Base-by-base conservation (phyloP, 768 basidiomycete species). In the Leccinum pellstonianum region DNA sequence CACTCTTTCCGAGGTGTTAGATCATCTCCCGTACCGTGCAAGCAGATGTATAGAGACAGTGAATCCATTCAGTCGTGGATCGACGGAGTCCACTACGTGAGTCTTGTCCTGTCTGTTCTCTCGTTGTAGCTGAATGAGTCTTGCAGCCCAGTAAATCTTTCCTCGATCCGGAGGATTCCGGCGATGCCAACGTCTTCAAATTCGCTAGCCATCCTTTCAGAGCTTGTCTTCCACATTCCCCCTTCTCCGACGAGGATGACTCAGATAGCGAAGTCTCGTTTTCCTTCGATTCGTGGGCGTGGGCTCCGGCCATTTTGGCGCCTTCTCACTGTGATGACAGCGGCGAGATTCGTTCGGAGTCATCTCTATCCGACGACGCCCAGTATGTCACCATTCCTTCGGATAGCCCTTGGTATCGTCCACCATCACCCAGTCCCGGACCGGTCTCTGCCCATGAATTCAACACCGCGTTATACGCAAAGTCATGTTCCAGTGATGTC, bases 371-470 rank as follows among this genome's bases (percentile, higher is more conserved):
- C 38, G 67, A 67, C 25, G 70, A 72, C 49, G 73, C 69, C 3
- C 80, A 81, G 62, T 76, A 77, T 49, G 66, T 80, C 52, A 71
- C 67, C 54, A 78, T 81, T 51, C 71, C 75, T 11, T 68, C 63
- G 35, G 74, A 74, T 54, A 80, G 74, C 46, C 75, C 75, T 4
- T 80, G 79, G 71, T 77, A 76, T 61, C 70, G 65, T 23, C 65
- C 58, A 33, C 71, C 74, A 33, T 67, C 73, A 27, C 63, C 68
- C 21, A 70, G 68, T 55, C 69, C 72, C 5, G 62, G 60, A 48
- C 70, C 67, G 3, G n/a, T 61, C n/a, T 54, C 70, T 1, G 67
- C 64, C 31, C 55, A 63, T 25, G 67, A 66, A 47, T 37, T 69
- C 35, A 57, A 23, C 27, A 64, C 64, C 31, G 64, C 64, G 4